These are phyloP conservation scores for Carex kokanica DNA, from an alignment of 176 grass and related monocot genomes.

Conservation along the genomic window DNA sequence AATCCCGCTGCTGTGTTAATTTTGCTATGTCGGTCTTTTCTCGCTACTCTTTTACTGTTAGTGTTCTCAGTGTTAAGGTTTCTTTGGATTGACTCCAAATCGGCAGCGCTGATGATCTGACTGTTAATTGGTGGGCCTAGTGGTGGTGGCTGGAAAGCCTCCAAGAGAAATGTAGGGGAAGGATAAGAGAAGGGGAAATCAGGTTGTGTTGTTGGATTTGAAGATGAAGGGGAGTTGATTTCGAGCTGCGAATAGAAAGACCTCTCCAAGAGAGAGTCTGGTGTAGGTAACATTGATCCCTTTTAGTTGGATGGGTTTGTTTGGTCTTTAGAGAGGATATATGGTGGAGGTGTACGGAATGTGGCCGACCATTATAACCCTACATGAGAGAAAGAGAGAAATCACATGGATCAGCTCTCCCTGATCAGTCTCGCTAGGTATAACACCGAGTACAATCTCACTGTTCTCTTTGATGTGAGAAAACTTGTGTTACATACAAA, in stretches of 20 bases:
- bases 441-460: neutral
- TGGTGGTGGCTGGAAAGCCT: neutral
- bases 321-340: neutral
- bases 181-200: slow-evolving; percentile 27
- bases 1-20: slow-evolving; percentile 75
- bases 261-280: slow-evolving; percentile 15
- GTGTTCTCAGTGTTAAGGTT: neutral
- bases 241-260: slow-evolving; percentile 28
- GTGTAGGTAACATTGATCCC: slow-evolving; percentile 33
- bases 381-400: neutral
- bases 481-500: neutral
- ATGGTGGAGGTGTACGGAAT: neutral
- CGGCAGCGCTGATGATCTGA: neutral
- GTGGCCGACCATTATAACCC: neutral
- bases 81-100: neutral
- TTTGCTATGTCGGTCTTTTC: slow-evolving; percentile 94
- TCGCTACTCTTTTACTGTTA: slow-evolving; percentile 25
- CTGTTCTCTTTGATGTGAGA: neutral
- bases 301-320: neutral
- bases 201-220: neutral
- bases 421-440: neutral
- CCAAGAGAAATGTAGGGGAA: slow-evolving; percentile 7
- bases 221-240: slow-evolving; percentile 23
- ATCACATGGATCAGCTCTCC: slow-evolving; percentile 10
- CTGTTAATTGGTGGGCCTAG: neutral